These are phyloP conservation scores for Arachnomyces sp. DNA, from an alignment of 2,329 filamentous ascomycete species.

Conservation along the genomic window DNA sequence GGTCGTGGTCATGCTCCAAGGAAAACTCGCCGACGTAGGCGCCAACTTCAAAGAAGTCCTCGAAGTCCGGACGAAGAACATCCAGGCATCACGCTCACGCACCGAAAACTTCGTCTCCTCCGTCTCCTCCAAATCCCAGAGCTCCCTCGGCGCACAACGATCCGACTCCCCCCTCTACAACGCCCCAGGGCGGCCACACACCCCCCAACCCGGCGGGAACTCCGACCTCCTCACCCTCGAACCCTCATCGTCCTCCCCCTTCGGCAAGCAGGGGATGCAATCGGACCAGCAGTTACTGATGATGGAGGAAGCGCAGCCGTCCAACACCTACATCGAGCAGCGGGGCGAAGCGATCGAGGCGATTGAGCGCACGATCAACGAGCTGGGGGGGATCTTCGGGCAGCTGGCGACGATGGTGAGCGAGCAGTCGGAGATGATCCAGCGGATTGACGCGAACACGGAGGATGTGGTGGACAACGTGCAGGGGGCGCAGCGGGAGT, in stretches of 20 bases:
- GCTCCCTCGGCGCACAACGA: slow-evolving; percentile 54
- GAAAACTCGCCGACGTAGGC: slow-evolving; percentile 83
- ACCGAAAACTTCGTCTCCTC: slow-evolving; percentile 96
- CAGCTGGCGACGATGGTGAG: slow-evolving; percentile 95
- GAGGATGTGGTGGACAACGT: slow-evolving; percentile 98
- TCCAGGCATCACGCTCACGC: slow-evolving; percentile 81
- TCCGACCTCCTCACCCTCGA: slow-evolving; percentile 75
- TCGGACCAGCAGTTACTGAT: slow-evolving; percentile 81
- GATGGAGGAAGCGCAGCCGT: slow-evolving; percentile 84
- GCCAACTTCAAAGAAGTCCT: slow-evolving; percentile 96
- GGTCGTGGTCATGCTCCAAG: slow-evolving; percentile 79
- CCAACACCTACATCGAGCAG: slow-evolving; percentile 85
- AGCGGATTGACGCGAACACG: slow-evolving; percentile 92
- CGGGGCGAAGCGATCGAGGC: slow-evolving; percentile 92
- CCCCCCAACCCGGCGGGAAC: slow-evolving; percentile 49
- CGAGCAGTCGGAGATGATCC: slow-evolving; percentile 96
- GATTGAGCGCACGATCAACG: slow-evolving; percentile 89
- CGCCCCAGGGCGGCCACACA: slow-evolving; percentile 57
- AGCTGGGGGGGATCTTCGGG: slow-evolving; percentile 85
- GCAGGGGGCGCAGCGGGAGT: slow-evolving; percentile 85
- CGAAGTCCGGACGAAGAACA: slow-evolving; percentile 94
- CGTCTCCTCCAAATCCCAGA: slow-evolving; percentile 68
- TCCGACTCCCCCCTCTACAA: slow-evolving; percentile 82
- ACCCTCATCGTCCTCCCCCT: slow-evolving; percentile 47
- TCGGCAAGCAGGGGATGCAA: slow-evolving; percentile 43